Conservation (phyloP, 2,329 filamentous ascomycete genomes). For the Gremmenia infestans region DNA sequence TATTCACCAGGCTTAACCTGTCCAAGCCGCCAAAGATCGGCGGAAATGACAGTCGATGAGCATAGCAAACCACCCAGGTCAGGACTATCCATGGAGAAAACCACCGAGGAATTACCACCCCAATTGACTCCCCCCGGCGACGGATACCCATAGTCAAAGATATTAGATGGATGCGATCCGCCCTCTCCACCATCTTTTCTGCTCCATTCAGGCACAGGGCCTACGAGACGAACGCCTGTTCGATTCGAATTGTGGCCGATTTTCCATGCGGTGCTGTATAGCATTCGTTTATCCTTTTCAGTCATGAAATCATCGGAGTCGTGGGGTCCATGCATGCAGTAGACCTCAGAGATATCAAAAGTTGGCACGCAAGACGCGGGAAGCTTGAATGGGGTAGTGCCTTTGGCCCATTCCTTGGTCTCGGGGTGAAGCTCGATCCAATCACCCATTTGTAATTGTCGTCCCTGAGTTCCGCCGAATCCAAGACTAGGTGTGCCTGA, state of each 20-base stretch:
- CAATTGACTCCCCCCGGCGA: conserved; percentile 51
- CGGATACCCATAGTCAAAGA: conserved; percentile 56
- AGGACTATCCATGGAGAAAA: conserved; percentile 54
- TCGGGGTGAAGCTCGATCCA: conserved; percentile 9
- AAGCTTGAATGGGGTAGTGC: conserved; percentile 2
- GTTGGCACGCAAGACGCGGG: conserved; percentile 11
- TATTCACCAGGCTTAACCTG: conserved; percentile 56
- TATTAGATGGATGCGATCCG: conserved; percentile 56
- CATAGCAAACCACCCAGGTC: conserved; percentile 58
- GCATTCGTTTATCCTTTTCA: conserved; percentile 47
- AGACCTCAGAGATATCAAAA: conserved; percentile 21
- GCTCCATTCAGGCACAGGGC: conserved; percentile 54
- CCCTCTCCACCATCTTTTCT: conserved; percentile 56
- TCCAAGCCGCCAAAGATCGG: conserved; percentile 57
- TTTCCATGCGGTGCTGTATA: conserved; percentile 54
- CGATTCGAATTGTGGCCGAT: conserved; percentile 57
- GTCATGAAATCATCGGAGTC: conserved; percentile 31
- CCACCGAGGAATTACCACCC: conserved; percentile 56
- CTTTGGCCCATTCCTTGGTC: conserved; percentile 3
- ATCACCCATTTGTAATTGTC: conserved; percentile 16
- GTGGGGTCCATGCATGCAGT: conserved; percentile 32
- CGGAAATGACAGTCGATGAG: conserved; percentile 49
- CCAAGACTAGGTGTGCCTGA: conserved; percentile 40
- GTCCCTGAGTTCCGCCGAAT: conserved; percentile 42
- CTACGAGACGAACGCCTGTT: conserved; percentile 55